These are phyloP conservation scores for Podosphaera xanthii DNA, from an alignment of 2,329 filamentous ascomycete species.

Conservation along the genomic window DNA sequence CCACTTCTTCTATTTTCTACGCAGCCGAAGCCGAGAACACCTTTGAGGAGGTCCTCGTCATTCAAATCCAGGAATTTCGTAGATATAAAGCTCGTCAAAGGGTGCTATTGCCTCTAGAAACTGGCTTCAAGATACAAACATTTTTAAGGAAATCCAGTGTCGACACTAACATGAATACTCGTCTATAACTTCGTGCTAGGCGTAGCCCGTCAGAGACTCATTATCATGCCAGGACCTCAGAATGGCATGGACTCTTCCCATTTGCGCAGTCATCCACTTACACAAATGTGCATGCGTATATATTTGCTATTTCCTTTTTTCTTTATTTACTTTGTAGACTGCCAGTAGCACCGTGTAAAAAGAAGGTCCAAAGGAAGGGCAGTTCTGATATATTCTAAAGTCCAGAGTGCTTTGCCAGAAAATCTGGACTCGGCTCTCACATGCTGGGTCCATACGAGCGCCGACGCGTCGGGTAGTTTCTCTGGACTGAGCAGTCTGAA, in stretches of 20 bases:
- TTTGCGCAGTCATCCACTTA: neutral
- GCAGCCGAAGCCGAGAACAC: neutral
- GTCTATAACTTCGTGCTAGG: neutral
- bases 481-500: neutral
- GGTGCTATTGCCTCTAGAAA: neutral
- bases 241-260: neutral
- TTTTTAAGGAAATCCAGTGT: neutral
- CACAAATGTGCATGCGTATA: too few species aligned
- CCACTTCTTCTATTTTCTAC: neutral
- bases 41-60: neutral
- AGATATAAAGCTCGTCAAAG: neutral
- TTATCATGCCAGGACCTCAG: neutral
- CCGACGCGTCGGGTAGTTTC: neutral
- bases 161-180: neutral
- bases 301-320: too few species aligned
- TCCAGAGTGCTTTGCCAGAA: neutral
- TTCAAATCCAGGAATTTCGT: neutral
- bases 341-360: neutral
- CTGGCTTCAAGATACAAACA: neutral
- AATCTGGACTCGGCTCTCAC: neutral
- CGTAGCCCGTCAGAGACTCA: neutral
- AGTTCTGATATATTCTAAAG: neutral
- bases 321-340: neutral
- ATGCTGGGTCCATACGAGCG: neutral
- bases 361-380: neutral